These are phyloP conservation scores for Falciphora oryzae DNA, from an alignment of 2,329 filamentous ascomycete species.

Conservation along the genomic window DNA sequence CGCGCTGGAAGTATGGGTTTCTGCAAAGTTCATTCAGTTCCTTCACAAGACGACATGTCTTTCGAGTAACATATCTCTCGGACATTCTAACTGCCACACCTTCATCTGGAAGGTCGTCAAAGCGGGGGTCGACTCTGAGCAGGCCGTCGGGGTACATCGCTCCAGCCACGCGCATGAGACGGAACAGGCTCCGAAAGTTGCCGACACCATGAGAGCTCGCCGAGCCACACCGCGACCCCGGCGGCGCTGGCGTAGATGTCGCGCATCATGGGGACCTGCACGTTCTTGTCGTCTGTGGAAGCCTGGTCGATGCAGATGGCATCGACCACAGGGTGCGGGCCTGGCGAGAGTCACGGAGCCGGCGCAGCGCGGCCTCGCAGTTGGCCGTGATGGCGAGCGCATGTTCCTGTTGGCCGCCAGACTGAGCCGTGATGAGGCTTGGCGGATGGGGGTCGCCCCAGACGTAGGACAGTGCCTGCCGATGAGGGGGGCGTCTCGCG, in stretches of 20 bases:
- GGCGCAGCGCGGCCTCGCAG: background rate
- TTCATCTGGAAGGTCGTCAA: background rate
- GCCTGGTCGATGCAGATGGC: slow-evolving; percentile 21
- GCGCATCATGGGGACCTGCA: slow-evolving; percentile 15
- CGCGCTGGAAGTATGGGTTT: background rate
- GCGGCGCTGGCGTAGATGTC: slow-evolving; percentile 15
- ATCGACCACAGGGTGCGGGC: slow-evolving; percentile 25
- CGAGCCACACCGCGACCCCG: slow-evolving; percentile 16
- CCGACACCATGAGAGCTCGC: background rate
- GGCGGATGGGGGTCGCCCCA: background rate
- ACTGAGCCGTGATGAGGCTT: no score
- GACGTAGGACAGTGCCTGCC: slow-evolving; percentile 2
- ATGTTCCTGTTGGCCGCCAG: no score
- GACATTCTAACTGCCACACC: background rate
- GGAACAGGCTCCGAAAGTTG: no score
- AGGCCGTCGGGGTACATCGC: background rate
- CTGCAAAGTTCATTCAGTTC: background rate
- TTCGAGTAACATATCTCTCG: background rate
- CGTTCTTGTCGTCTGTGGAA: slow-evolving; percentile 11
- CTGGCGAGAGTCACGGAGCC: background rate
- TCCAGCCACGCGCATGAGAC: no score
- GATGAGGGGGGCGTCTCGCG: no score
- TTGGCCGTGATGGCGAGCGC: slow-evolving; percentile 2
- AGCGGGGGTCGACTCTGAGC: background rate
- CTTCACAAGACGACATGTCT: background rate